A percentile compares a stretch with the other conserved stretches of the same genome.
These are phyloP conservation scores for Gryganskiella cystojenkinii DNA, from an alignment of 192 early-diverging fungal genomes.

Conservation along the genomic window DNA sequence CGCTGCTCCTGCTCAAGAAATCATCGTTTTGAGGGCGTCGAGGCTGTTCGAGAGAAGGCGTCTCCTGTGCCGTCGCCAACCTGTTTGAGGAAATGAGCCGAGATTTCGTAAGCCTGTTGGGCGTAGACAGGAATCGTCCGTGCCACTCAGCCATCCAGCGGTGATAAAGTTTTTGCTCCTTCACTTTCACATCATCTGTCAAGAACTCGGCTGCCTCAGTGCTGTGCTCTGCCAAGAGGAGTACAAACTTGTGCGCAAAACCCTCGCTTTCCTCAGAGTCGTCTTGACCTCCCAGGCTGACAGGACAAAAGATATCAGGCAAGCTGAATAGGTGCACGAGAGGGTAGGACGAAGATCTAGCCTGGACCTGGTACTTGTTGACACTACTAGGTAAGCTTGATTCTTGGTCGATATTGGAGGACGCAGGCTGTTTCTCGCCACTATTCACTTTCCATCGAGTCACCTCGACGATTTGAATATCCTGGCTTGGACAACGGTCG, in stretches of 20 bases:
- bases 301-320: constrained; percentile 21
- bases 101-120: too few species aligned
- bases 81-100: too few species aligned
- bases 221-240: background rate
- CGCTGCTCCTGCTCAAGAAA: too few species aligned
- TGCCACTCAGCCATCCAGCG: constrained; percentile 48
- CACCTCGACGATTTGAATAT: constrained; percentile 13
- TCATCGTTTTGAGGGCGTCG: too few species aligned
- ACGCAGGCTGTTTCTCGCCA: background rate
- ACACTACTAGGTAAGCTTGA: background rate
- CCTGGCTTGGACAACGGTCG: background rate
- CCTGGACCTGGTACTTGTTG: constrained; percentile 13
- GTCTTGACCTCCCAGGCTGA: constrained; percentile 7
- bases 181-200: background rate
- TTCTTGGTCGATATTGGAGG: background rate
- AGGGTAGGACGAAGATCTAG: constrained; percentile 17
- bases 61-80: too few species aligned
- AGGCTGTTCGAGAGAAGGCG: too few species aligned
- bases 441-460: constrained; percentile 20
- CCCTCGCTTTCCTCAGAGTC: background rate
- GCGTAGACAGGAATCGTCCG: constrained; percentile 9
- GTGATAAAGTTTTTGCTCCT: constrained; percentile 32
- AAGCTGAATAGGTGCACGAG: constrained; percentile 32
- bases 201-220: constrained; percentile 13
- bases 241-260: background rate